Conservation (phyloP, 768 basidiomycete species). For the Collybia nuda region DNA sequence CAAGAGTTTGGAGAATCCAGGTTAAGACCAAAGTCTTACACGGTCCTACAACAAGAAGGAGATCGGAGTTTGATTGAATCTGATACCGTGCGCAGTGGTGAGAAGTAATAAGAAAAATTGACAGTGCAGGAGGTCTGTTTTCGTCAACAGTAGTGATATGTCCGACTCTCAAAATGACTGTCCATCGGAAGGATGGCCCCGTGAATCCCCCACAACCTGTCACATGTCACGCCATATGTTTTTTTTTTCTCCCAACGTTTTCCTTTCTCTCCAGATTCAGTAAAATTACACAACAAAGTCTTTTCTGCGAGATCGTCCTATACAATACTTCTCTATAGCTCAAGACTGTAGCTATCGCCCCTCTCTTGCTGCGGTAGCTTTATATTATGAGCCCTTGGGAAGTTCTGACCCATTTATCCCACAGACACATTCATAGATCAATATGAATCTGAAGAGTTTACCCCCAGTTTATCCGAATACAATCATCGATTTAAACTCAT, state of each 20-base stretch:
- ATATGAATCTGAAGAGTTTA: background rate
- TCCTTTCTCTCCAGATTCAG: too few species aligned
- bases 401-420: background rate
- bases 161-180: too few species aligned
- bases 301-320: too few species aligned
- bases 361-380: too few species aligned
- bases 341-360: too few species aligned
- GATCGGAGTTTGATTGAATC: constrained; percentile 13
- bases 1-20: constrained; percentile 11
- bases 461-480: constrained; percentile 3
- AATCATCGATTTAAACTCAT: constrained; percentile 3
- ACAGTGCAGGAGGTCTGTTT: background rate
- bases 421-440: background rate
- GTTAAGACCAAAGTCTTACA: constrained; percentile 6
- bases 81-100: constrained; percentile 12
- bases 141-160: background rate
- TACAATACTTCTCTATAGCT: too few species aligned
- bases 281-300: too few species aligned
- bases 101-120: constrained; percentile 7
- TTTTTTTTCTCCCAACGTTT: too few species aligned
- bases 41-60: constrained; percentile 7
- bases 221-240: too few species aligned
- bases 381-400: too few species aligned
- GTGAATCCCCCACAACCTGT: too few species aligned
- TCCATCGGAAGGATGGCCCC: too few species aligned